Evolutionary conservation across 768 basidiomycete species (phyloP).

Genomic region (Coprinopsis cinerea): DNA sequence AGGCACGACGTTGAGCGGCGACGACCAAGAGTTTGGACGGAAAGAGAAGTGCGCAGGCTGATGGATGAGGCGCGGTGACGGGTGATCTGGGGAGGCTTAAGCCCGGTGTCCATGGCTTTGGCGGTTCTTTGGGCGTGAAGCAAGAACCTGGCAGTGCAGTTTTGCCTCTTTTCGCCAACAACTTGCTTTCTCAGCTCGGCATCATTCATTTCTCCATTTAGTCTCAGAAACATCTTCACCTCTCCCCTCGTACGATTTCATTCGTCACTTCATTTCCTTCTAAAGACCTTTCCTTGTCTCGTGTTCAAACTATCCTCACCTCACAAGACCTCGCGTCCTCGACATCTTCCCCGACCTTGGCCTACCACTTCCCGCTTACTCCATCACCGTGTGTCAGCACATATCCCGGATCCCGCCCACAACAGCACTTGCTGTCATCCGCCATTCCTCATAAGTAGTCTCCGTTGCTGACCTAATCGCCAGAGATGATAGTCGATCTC

Average conservation of each 20-base stretch:
- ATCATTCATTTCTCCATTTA: constrained; percentile 1
- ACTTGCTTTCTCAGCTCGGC: not conserved
- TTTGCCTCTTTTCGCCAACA: not conserved
- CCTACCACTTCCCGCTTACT: not conserved
- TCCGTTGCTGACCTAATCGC: too few relatives aligned
- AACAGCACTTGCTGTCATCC: too few relatives aligned
- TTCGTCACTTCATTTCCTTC: too few relatives aligned
- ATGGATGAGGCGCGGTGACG: constrained; percentile 58
- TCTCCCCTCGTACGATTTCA: not conserved
- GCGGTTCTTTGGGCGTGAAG: not conserved
- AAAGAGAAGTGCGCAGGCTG: constrained; percentile 45
- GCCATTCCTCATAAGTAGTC: too few relatives aligned
- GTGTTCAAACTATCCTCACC: too few relatives aligned
- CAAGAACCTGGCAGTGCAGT: not conserved
- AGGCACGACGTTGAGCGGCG: constrained; percentile 48
- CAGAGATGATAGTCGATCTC: too few relatives aligned
- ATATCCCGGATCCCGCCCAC: not conserved
- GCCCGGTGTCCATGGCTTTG: constrained; percentile 11
- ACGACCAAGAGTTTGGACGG: constrained; percentile 48
- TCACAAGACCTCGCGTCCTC: too few relatives aligned
- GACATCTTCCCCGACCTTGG: too few relatives aligned
- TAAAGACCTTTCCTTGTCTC: too few relatives aligned
- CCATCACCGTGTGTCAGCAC: not conserved
- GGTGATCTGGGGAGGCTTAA: constrained; percentile 32
- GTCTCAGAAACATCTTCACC: not conserved